phyloP scores from a whole-genome alignment of 208 protist species.

The Acanthamoeba lenticulata region DNA sequence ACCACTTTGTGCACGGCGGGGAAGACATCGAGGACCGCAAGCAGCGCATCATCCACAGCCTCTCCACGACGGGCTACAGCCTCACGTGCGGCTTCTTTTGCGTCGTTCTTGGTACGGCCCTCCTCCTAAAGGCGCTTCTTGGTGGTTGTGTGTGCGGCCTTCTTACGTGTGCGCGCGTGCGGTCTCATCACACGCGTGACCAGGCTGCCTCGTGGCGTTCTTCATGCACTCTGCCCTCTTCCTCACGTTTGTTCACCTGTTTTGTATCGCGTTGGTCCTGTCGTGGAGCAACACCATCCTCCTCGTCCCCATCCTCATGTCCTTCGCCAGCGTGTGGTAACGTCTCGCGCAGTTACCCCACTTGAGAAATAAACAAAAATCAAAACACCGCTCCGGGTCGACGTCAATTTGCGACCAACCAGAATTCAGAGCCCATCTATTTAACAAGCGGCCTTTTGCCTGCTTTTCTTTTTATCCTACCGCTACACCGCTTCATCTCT shows the following conservation, averaged over 20 bases:
- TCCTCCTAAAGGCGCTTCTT: neutral
- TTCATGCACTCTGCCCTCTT: slow-evolving; percentile 30
- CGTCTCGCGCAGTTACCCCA: neutral
- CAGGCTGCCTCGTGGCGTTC: slow-evolving; percentile 26
- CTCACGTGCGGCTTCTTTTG: slow-evolving; percentile 52
- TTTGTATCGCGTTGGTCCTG: neutral
- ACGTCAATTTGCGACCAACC: neutral
- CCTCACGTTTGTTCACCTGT: slow-evolving; percentile 26
- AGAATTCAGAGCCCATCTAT: neutral
- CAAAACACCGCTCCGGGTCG: neutral
- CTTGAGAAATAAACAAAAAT: neutral
- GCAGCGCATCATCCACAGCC: neutral
- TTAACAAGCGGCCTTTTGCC: neutral
- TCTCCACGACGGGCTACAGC: slow-evolving; percentile 23
- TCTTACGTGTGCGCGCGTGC: no score
- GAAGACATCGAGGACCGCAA: neutral
- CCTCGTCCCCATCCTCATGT: slow-evolving; percentile 54
- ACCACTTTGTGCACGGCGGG: neutral
- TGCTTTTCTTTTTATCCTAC: neutral
- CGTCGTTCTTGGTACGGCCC: neutral
- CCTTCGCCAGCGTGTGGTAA: slow-evolving; percentile 47
- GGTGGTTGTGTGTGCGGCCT: no score
- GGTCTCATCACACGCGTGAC: no score
- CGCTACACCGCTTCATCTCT: neutral
- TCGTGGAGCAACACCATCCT: slow-evolving; percentile 19